Percentiles rank a stretch among this genome's conserved stretches.
Evolutionary conservation across 225 moss, liverwort and hornwort species (phyloP).

Genomic region (Physcomitrium patens): DNA sequence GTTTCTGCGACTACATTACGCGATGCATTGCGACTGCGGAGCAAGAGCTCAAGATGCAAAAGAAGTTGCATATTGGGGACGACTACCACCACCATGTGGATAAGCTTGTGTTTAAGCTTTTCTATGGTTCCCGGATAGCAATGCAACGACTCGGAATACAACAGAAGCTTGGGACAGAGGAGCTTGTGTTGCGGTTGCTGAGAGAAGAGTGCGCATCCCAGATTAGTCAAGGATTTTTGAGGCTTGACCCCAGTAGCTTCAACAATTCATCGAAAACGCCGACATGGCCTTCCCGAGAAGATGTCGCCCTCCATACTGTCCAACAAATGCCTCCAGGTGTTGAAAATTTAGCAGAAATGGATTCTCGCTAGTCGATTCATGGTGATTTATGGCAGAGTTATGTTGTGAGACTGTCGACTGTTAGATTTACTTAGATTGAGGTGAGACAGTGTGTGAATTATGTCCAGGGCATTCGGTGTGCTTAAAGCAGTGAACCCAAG

Average conservation of each 20-base stretch:
- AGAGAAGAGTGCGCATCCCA: constrained; percentile 46
- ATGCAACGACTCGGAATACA: constrained; percentile 28
- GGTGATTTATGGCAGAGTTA: too few relatives aligned
- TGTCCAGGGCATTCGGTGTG: too few relatives aligned
- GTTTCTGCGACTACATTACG: constrained; percentile 21
- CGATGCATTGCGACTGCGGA: constrained; percentile 43
- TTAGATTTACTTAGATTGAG: too few relatives aligned
- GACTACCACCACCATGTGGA: constrained; percentile 42
- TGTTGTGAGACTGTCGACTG: too few relatives aligned
- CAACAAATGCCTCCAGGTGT: too few relatives aligned
- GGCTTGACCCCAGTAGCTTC: constrained; percentile 30
- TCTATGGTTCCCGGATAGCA: constrained; percentile 33
- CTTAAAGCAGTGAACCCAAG: too few relatives aligned
- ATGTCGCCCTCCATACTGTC: too few relatives aligned
- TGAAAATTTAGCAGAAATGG: too few relatives aligned
- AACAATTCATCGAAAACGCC: not conserved
- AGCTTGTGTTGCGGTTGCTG: constrained; percentile 40
- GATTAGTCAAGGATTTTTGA: constrained; percentile 18
- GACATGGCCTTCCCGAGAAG: constrained; percentile 28
- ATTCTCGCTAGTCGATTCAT: too few relatives aligned
- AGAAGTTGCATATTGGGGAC: constrained; percentile 43
- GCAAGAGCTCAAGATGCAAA: constrained; percentile 37
- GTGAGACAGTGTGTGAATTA: too few relatives aligned
- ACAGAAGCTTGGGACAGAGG: constrained; percentile 32
- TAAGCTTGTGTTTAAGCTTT: constrained; percentile 48